phyloP scores from a whole-genome alignment of 1,284 basidiomycete genomes.

The Termitomyces sp. region DNA sequence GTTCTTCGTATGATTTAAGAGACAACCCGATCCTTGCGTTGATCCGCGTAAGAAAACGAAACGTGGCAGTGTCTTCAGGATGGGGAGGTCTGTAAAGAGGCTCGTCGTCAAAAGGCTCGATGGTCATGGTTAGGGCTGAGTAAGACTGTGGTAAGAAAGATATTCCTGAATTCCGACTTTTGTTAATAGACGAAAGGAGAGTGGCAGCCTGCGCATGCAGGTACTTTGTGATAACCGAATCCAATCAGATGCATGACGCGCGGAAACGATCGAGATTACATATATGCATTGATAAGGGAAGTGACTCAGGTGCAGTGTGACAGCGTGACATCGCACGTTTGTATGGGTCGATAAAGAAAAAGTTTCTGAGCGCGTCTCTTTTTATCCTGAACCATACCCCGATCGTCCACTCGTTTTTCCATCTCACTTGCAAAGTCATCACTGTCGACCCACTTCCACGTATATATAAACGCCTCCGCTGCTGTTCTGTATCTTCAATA shows the following conservation, averaged over 20 bases:
- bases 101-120: slow-evolving; percentile 14
- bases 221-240: too few species aligned
- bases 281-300: too few species aligned
- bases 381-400: slow-evolving; percentile 4
- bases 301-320: slow-evolving; percentile 8
- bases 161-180: background rate
- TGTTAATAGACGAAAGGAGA: slow-evolving; percentile 6
- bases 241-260: background rate
- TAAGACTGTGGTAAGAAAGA: slow-evolving; percentile 2
- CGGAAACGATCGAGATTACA: slow-evolving; percentile 7
- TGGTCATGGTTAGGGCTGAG: slow-evolving; percentile 9
- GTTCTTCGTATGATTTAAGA: slow-evolving; percentile 58
- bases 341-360: slow-evolving; percentile 19
- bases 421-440: slow-evolving; percentile 12
- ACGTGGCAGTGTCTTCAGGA: slow-evolving; percentile 46
- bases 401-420: slow-evolving; percentile 4
- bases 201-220: too few species aligned
- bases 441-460: background rate
- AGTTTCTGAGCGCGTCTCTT: slow-evolving; percentile 10
- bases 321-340: slow-evolving; percentile 20
- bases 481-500: slow-evolving; percentile 5
- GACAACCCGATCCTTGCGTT: slow-evolving; percentile 48
- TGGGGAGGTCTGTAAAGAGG: slow-evolving; percentile 50
- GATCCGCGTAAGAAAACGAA: slow-evolving; percentile 52
- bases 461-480: slow-evolving; percentile 9